Evolutionary conservation across 768 basidiomycete species (phyloP), one percentile per base, ranked within the genome.

Genomic region (Pleurotus platypus): DNA sequence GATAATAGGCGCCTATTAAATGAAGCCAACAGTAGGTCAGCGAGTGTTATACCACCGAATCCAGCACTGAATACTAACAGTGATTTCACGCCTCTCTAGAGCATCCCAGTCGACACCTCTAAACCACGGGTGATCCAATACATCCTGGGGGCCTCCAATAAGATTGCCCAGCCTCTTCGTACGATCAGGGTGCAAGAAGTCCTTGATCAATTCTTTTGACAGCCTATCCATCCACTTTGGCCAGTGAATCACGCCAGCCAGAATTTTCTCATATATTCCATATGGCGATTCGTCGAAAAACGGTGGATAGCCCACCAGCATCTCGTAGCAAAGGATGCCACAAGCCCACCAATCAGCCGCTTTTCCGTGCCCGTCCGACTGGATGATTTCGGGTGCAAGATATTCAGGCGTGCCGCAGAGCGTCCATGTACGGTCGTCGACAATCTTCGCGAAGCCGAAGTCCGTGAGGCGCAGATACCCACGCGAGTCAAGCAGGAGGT

Each of bases 281-380:
- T 96, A 91, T 0, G 95, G 89, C n/a, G 93, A 92, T 70, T 97
- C 92, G 67, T 98, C 94, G 71, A 93, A 98, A 80, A 98, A 99
- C 18, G 97, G 97, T 24, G 96, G 95, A 67, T 96, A 98, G 1
- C 97, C 97, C 30, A 96, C 96, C 45, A 99, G 84, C 94, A 98
- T 98, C 70, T 99, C 97, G 69, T 96, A 99, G 70, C 92, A 93
- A 37, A 99, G 78, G 46, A 98, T 91, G 16, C 97, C 97, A 65
- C 94, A 89, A 7, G 97, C 96, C 97, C 97, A 99, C 94, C 94
- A 99, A 69, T 99, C 96, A 5, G 94, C 95, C 7, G 95, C 94
- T 70, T 97, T 96, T 9, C 94, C 94, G 71, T 99, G 97, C 9
- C 97, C 97, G 60, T 96, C 94, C 5, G 92, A 94, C 66, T 96